Conservation (phyloP, 1,284 basidiomycete genomes). For the Ganoderma multipileum region DNA sequence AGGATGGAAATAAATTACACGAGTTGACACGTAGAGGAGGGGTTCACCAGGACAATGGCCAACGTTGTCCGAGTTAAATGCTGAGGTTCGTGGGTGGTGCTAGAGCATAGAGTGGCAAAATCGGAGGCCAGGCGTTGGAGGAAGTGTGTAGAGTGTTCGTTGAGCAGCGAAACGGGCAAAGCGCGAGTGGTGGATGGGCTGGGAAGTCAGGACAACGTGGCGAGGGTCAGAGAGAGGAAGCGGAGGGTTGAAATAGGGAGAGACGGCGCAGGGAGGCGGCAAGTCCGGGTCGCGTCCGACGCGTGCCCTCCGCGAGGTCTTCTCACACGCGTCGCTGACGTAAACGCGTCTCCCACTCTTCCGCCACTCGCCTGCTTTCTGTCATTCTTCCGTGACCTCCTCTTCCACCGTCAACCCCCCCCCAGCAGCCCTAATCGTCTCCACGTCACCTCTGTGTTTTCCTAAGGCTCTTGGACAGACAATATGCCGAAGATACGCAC, state of each 20-base stretch:
- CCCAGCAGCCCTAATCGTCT: neutral
- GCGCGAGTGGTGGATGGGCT: slow-evolving; percentile 5
- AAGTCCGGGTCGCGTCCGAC: slow-evolving; percentile 26
- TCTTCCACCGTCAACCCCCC: neutral
- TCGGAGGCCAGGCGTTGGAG: neutral
- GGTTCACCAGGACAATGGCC: neutral
- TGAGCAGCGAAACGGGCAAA: neutral
- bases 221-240: slow-evolving; percentile 7
- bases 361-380: slow-evolving; percentile 7
- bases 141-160: neutral
- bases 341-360: slow-evolving; percentile 20
- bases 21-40: slow-evolving; percentile 11
- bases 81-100: slow-evolving; percentile 10
- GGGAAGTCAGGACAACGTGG: slow-evolving; percentile 20
- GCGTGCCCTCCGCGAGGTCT: slow-evolving; percentile 31
- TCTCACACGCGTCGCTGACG: slow-evolving; percentile 23
- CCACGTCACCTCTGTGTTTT: neutral
- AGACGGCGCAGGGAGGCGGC: slow-evolving; percentile 24
- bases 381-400: slow-evolving; percentile 6
- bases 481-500: slow-evolving; percentile 96
- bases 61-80: slow-evolving; percentile 6
- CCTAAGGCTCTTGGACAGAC: slow-evolving; percentile 5
- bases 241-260: slow-evolving; percentile 26
- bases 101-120: slow-evolving; percentile 14
- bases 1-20: slow-evolving; percentile 15